phyloP scores from a whole-genome alignment of 257 asterid species.

The Datura wrightii region DNA sequence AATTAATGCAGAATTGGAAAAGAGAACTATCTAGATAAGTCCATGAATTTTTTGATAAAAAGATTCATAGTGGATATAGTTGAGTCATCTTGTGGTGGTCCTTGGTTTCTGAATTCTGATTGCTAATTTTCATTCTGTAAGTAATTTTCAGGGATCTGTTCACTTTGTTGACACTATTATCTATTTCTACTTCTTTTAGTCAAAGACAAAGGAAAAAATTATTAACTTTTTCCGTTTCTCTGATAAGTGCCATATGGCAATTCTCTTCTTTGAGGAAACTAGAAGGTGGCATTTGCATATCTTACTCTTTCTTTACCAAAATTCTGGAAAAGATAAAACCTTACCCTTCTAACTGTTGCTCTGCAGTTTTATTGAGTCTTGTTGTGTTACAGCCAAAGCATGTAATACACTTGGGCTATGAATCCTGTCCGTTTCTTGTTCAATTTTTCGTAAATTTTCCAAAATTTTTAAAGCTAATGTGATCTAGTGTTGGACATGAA shows the following conservation, averaged over 20 bases:
- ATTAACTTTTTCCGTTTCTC: neutral
- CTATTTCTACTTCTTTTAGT: neutral
- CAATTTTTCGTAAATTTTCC: neutral
- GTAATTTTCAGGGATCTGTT: neutral
- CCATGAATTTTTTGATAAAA: neutral
- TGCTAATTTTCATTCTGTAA: neutral
- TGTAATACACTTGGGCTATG: neutral
- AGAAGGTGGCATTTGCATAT: neutral
- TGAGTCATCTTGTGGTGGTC: conserved; percentile 1
- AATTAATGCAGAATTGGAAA: neutral
- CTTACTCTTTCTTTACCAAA: neutral
- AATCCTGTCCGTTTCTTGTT: neutral
- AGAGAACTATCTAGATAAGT: neutral
- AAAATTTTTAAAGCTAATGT: neutral
- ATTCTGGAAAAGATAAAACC: neutral
- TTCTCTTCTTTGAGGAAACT: neutral
- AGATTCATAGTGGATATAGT: neutral
- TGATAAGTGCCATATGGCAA: neutral
- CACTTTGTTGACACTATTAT: neutral
- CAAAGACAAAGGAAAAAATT: neutral
- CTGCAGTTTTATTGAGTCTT: neutral
- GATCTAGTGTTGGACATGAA: conserved; percentile 10
- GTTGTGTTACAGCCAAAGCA: neutral
- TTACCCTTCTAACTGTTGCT: neutral
- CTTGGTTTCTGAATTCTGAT: neutral